phyloP scores from a whole-genome alignment of 1,284 basidiomycete genomes.

The Ceratobasidium sp. region DNA sequence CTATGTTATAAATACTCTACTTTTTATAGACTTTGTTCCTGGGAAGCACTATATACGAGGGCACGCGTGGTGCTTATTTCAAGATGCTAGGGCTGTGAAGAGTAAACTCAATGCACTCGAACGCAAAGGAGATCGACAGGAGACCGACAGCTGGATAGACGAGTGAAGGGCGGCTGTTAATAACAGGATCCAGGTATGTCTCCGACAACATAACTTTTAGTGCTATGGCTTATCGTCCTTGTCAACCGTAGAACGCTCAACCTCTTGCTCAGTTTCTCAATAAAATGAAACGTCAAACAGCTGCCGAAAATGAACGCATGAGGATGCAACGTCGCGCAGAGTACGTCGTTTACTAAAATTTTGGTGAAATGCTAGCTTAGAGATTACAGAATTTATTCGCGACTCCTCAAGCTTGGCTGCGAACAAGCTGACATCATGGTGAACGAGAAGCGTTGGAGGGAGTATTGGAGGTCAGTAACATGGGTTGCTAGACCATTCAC shows the following conservation, averaged over 20 bases:
- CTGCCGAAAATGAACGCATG: background rate
- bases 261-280: background rate
- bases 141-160: background rate
- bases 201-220: background rate
- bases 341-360: background rate
- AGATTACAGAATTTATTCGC: slow-evolving; percentile 13
- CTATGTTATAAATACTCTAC: background rate
- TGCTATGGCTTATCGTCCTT: background rate
- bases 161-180: background rate
- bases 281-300: background rate
- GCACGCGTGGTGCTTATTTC: slow-evolving; percentile 19
- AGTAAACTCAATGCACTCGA: slow-evolving; percentile 21
- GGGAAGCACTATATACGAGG: background rate
- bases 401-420: slow-evolving; percentile 14
- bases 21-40: slow-evolving; percentile 3
- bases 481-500: background rate
- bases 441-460: background rate
- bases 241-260: background rate
- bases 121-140: background rate
- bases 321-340: background rate
- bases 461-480: background rate
- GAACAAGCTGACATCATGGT: background rate
- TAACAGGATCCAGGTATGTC: background rate
- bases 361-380: background rate
- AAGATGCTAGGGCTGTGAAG: slow-evolving; percentile 21